These are phyloP conservation scores for Plectosphaerella plurivora DNA, from an alignment of 2,329 filamentous ascomycete genomes.

Conservation along the genomic window DNA sequence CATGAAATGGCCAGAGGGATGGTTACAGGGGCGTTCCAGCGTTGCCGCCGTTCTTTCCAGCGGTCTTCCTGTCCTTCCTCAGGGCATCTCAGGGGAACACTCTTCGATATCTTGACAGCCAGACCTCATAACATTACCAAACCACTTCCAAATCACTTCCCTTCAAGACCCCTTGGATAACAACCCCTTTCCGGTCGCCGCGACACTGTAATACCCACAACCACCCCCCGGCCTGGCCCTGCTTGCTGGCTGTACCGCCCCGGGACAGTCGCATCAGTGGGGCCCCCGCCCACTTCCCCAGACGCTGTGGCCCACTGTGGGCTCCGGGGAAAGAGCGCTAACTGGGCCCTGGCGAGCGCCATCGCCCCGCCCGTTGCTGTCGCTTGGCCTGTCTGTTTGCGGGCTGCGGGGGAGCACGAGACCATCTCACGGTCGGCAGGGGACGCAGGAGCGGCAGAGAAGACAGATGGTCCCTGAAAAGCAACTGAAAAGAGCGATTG, in stretches of 20 bases:
- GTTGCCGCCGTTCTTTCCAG: background rate
- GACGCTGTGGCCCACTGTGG: conserved; percentile 8
- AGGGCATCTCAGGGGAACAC: background rate
- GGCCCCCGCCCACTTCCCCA: conserved; percentile 13
- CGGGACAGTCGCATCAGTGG: conserved; percentile 1
- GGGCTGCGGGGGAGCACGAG: background rate
- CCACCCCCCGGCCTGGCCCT: too few relatives aligned
- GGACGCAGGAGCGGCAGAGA: too few relatives aligned
- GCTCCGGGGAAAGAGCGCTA: conserved; percentile 12
- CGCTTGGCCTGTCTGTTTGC: background rate
- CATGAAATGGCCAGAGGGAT: too few relatives aligned
- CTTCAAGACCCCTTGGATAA: too few relatives aligned
- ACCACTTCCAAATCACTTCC: too few relatives aligned
- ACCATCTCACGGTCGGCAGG: background rate
- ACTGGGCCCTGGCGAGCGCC: background rate
- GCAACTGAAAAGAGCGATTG: background rate
- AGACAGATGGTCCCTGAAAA: background rate
- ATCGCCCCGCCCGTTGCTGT: background rate
- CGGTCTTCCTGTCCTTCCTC: background rate
- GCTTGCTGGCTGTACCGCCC: background rate
- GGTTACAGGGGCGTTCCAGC: too few relatives aligned
- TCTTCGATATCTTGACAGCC: background rate
- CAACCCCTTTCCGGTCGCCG: too few relatives aligned
- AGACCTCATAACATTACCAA: too few relatives aligned
- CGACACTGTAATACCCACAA: too few relatives aligned